Evolutionary conservation across 2,329 filamentous ascomycete genomes (phyloP).

Genomic region (Phoma herbarum): DNA sequence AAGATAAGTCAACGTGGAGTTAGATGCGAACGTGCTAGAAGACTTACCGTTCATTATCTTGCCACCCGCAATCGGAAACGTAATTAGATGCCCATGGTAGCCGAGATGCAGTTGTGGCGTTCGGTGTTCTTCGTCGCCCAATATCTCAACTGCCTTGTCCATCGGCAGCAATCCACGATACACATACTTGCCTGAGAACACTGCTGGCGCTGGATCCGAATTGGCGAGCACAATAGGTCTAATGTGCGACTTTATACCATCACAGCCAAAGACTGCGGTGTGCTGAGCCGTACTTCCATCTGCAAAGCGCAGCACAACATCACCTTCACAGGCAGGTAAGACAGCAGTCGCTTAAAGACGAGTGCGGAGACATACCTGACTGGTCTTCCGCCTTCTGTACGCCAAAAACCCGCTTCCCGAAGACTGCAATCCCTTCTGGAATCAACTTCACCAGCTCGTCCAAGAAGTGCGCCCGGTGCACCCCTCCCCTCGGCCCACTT

Average conservation of each 20-base stretch:
- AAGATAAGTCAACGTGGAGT: background rate
- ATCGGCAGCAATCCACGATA: conserved; percentile 71
- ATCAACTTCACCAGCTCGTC: conserved; percentile 60
- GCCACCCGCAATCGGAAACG: conserved; percentile 68
- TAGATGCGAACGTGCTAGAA: too few species aligned
- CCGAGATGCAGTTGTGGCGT: conserved; percentile 67
- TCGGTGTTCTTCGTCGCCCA: conserved; percentile 59
- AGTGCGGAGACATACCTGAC: conserved; percentile 17
- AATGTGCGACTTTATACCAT: conserved; percentile 69
- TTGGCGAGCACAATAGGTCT: conserved; percentile 63
- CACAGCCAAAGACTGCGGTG: conserved; percentile 66
- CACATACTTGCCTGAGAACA: conserved; percentile 67
- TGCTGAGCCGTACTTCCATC: conserved; percentile 58
- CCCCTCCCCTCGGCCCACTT: conserved; percentile 43
- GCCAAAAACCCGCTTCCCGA: conserved; percentile 51
- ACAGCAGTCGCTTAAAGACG: background rate
- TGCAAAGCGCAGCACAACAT: conserved; percentile 50
- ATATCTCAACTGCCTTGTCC: conserved; percentile 57
- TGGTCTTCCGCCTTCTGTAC: conserved; percentile 35
- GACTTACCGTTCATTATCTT: conserved; percentile 61
- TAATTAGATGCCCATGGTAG: conserved; percentile 65
- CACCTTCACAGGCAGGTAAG: conserved; percentile 10
- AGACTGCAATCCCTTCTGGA: conserved; percentile 53
- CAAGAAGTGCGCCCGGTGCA: conserved; percentile 61
- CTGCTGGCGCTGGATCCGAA: conserved; percentile 51